These are phyloP conservation scores for Epicoccum nigrum DNA, from an alignment of 2,329 filamentous ascomycete species.

Conservation along the genomic window DNA sequence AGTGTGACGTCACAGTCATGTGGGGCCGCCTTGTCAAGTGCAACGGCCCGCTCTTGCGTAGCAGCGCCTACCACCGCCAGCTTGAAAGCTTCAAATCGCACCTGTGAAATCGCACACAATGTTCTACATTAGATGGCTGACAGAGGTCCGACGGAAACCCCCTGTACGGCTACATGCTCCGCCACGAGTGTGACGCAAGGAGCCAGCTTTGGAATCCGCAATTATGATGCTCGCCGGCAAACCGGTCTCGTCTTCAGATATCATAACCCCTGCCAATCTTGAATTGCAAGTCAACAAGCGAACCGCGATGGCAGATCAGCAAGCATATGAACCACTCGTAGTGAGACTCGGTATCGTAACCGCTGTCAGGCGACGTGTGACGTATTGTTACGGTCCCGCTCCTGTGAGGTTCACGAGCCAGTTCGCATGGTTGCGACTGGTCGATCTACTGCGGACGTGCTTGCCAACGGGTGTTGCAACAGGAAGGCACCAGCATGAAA, in stretches of 20 bases:
- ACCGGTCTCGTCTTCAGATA: constrained; percentile 5
- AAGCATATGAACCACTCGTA: constrained; percentile 5
- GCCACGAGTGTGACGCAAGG: background rate
- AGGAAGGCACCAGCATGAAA: constrained; percentile 14
- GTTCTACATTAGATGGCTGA: background rate
- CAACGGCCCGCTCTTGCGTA: constrained; percentile 19
- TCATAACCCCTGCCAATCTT: constrained; percentile 6
- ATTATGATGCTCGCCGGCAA: background rate
- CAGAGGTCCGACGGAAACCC: background rate
- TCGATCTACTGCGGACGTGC: constrained; percentile 2
- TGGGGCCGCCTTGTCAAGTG: constrained; percentile 20
- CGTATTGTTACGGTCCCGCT: background rate
- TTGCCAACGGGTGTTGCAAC: constrained; percentile 13
- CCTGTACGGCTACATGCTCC: background rate
- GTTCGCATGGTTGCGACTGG: background rate
- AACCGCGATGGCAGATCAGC: constrained; percentile 7
- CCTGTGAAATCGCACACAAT: constrained; percentile 1
- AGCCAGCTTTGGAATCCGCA: background rate
- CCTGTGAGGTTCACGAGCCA: background rate
- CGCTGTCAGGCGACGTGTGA: constrained; percentile 13
- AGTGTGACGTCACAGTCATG: constrained; percentile 26
- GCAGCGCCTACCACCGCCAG: background rate
- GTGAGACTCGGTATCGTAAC: background rate
- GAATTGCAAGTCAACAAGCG: background rate
- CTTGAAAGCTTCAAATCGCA: constrained; percentile 10